A percentile compares a stretch with the other conserved stretches of the same genome.
Conservation (phyloP, 805 yeast genomes). For the Pachysolen tannophilus region DNA sequence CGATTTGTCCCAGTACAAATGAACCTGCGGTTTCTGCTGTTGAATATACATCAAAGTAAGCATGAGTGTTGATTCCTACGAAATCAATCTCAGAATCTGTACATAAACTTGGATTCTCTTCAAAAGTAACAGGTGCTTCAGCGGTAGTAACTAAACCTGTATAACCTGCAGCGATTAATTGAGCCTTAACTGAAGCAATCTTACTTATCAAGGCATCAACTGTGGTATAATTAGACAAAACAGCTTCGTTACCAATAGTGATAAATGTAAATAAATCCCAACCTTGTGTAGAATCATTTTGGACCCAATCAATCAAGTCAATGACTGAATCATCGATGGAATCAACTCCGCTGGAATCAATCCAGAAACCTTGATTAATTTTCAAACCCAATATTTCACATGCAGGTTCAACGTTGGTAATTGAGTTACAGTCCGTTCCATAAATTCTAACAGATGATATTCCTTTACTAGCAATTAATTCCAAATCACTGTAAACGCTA, state of each 20-base stretch:
- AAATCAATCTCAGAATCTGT: constrained; percentile 63
- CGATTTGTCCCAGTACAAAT: constrained; percentile 59
- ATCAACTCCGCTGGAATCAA: constrained; percentile 52
- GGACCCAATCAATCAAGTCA: constrained; percentile 39
- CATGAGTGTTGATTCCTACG: constrained; percentile 81
- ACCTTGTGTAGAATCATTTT: constrained; percentile 27
- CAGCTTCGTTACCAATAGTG: constrained; percentile 86
- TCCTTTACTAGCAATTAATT: constrained; percentile 49
- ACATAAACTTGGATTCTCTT: constrained; percentile 60
- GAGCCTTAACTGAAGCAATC: constrained; percentile 53
- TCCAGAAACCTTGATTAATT: constrained; percentile 87
- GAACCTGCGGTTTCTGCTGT: constrained; percentile 63
- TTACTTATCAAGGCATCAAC: constrained; percentile 57
- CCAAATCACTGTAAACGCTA: constrained; percentile 51
- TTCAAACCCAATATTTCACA: constrained; percentile 52
- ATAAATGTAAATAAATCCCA: constrained; percentile 75
- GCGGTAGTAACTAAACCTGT: constrained; percentile 72
- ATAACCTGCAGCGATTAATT: constrained; percentile 63
- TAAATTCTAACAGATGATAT: constrained; percentile 66
- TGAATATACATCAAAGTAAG: constrained; percentile 65
- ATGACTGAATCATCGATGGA: constrained; percentile 56
- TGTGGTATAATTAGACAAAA: constrained; percentile 52
- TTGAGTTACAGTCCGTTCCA: constrained; percentile 78
- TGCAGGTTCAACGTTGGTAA: constrained; percentile 56
- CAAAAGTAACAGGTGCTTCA: constrained; percentile 79